Conservation (phyloP, 345 rosid genomes). For the Schrenkiella parvula region DNA sequence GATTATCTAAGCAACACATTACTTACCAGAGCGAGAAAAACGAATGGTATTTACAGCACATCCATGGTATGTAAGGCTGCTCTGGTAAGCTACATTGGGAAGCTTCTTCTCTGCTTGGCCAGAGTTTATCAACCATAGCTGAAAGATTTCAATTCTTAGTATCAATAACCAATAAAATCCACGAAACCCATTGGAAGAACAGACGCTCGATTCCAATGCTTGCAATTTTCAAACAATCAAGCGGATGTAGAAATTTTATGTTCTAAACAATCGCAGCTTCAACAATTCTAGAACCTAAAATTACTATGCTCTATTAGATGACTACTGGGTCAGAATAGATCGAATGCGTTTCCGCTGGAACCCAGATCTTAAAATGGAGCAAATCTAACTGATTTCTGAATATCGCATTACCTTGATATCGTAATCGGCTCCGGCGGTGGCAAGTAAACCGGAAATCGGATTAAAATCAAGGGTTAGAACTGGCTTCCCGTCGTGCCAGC, state of each 20-base stretch:
- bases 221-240: not conserved
- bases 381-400: not conserved
- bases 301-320: not conserved
- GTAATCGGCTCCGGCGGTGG: constrained; percentile 96
- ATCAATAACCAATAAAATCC: not conserved
- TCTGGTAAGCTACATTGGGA: constrained; percentile 67
- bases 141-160: constrained; percentile 8
- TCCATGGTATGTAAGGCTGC: constrained; percentile 74
- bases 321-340: not conserved
- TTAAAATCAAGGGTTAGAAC: constrained; percentile 90
- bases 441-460: constrained; percentile 74
- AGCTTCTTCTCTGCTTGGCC: constrained; percentile 56
- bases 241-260: not conserved
- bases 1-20: not conserved
- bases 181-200: not conserved
- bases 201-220: not conserved
- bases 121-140: constrained; percentile 71
- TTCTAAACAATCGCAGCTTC: not conserved
- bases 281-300: not conserved
- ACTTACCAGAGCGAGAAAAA: constrained; percentile 77
- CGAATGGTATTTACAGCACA: constrained; percentile 77
- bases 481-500: constrained; percentile 87
- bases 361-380: not conserved
- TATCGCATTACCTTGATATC: constrained; percentile 65
- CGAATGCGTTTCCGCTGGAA: not conserved